Base-by-base conservation (phyloP, 352 stramenopile genomes). In the Globisporangium heterothallicum region DNA sequence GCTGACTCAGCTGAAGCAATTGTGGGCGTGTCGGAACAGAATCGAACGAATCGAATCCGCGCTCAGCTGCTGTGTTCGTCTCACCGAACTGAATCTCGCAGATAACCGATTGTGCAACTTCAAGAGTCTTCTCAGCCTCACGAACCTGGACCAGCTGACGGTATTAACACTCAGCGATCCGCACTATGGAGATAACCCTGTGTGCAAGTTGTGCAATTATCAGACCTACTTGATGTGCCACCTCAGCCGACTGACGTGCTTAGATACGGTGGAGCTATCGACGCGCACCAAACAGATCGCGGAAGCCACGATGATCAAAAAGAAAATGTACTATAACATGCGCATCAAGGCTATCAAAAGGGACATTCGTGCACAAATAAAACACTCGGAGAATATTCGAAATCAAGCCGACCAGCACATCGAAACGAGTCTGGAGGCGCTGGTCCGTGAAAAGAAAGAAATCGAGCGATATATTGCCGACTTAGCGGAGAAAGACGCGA, bases 311-410 rank as follows among this genome's bases (percentile, higher is more conserved):
- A 96, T 96, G 78, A 78, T 95, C 53, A 97, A 97, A 66, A 97
- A 97, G 70, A 92, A 87, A 54, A 96, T 97, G 83, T 97, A 97
- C 70, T 97, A 97, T 66, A 97, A 96, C 68, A 96, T 97, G 87
- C 78, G 86, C 9, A 96, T 95, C 51, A 94, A 95, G 27, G 79
- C 75, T 8, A 90, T 97, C 49, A 93, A 95, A 45, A 60, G 84
- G 9, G 84, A 97, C 34, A 72, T 86, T 16, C 58, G 88, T 56
- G 56, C 69, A 48, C 52, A 70, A 53, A 70, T 88, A 51, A 57
- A 73, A 43, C 70, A 79, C 32, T 57, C 67, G 9, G 62, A 88
- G 10, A 56, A 51, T 12, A 69, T 83, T 21, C 71, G 74, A 7
- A 70, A 58, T 10, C 60, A 72, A 3, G 64, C 68, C 1, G 69